Evolutionary conservation across 148 eudicot species (phyloP).

Genomic region (Talinum fruticosum): DNA sequence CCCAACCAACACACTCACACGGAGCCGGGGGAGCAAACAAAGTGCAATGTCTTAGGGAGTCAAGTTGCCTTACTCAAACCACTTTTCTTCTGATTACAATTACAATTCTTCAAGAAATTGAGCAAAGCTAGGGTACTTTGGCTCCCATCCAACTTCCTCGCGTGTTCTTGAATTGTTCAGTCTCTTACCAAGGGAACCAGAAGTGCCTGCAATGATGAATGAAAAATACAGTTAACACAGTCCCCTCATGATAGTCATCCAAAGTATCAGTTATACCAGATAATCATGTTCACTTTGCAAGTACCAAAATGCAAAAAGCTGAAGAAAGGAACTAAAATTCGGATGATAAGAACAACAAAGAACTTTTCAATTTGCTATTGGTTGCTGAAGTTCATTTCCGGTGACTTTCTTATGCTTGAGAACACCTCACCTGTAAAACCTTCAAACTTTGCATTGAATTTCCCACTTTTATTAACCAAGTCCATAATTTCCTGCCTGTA

Average conservation of each 20-base stretch:
- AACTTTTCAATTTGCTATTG: neutral
- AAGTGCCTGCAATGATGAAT: constrained; percentile 45
- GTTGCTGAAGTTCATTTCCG: neutral
- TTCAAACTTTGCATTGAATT: constrained; percentile 59
- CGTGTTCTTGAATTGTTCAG: constrained; percentile 66
- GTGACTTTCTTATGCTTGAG: neutral
- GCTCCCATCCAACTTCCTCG: constrained; percentile 68
- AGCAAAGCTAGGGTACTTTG: constrained; percentile 74
- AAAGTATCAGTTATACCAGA: neutral
- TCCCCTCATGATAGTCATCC: neutral
- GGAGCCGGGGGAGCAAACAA: neutral
- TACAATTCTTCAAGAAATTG: constrained; percentile 49
- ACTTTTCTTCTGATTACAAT: neutral
- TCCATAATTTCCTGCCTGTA: constrained; percentile 93
- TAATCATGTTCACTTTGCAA: neutral
- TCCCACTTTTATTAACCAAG: constrained; percentile 67
- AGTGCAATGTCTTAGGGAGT: neutral
- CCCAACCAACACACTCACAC: too few relatives aligned
- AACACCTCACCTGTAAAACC: constrained; percentile 61
- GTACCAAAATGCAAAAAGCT: neutral
- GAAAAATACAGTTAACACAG: neutral
- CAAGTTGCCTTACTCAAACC: neutral
- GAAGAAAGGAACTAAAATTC: neutral
- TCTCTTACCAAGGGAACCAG: constrained; percentile 77
- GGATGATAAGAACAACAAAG: neutral